These are phyloP conservation scores for Takashimella tepidaria DNA, from an alignment of 1,284 basidiomycete species.

Conservation along the genomic window DNA sequence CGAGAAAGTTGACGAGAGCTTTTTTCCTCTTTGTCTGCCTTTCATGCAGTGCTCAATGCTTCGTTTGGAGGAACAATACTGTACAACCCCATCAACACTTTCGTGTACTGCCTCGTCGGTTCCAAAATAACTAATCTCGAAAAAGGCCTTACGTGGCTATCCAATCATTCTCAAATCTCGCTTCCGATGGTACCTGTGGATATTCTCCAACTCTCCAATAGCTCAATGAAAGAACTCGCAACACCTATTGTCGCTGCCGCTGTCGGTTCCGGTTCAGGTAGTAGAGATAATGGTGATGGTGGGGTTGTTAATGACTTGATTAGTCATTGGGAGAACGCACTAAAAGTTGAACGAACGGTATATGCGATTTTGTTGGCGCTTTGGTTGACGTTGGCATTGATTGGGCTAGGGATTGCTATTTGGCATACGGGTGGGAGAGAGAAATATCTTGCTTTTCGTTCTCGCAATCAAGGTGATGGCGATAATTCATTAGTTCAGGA, in stretches of 20 bases:
- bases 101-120: slow-evolving; percentile 82
- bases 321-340: slow-evolving; percentile 61
- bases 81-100: slow-evolving; percentile 73
- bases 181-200: slow-evolving; percentile 68
- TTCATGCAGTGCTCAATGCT: slow-evolving; percentile 53
- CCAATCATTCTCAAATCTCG: slow-evolving; percentile 74
- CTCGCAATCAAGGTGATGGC: background rate
- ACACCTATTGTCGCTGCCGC: slow-evolving; percentile 73
- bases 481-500: background rate
- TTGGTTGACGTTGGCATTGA: slow-evolving; percentile 53
- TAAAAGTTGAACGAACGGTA: slow-evolving; percentile 75
- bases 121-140: slow-evolving; percentile 82
- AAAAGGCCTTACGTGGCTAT: slow-evolving; percentile 82
- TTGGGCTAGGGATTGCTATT: slow-evolving; percentile 34
- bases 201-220: slow-evolving; percentile 67
- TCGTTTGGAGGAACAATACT: slow-evolving; percentile 80
- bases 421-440: slow-evolving; percentile 39
- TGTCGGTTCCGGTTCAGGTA: slow-evolving; percentile 54
- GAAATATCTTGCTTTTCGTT: slow-evolving; percentile 5
- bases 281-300: slow-evolving; percentile 6
- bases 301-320: slow-evolving; percentile 52
- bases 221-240: slow-evolving; percentile 66
- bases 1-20: too few relatives aligned
- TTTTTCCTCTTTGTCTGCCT: too few relatives aligned
- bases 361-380: slow-evolving; percentile 74